Base-by-base conservation (phyloP, 176 grass and related monocot genomes). In the Oryza australiensis region DNA sequence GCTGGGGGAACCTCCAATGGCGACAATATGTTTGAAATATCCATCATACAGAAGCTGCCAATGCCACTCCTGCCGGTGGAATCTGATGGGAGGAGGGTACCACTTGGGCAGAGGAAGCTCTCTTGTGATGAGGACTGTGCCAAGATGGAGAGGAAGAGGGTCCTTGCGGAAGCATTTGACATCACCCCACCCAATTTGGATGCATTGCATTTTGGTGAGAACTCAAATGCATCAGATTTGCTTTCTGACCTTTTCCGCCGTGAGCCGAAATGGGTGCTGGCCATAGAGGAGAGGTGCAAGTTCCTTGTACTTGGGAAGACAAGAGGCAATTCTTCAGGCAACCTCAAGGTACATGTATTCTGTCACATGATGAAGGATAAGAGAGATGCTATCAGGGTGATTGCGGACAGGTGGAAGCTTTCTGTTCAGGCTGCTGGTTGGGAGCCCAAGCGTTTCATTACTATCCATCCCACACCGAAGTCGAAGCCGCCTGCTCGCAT, bases 401-500 rank as follows among this genome's bases (percentile, higher is more conserved):
- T 98, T 78, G 96, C 93, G 34, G 96, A 93, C 20, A 89, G 96
- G 82, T 98, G 96, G 96, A 98, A 98, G 77, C 90, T 98, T 70
- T 82, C 88, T 84, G 79, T 98, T 53, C 87, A 95, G 80, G 33
- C 77, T 5, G 88, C 91, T 80, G 90, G 90, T n/a, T 93, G 89
- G 82, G 95, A 98, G 30, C 95, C 95, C 37, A 98, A 91, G 77
- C 66, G 92, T 55, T 98, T 98, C 80, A 27, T 98, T 67, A 92
- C 90, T 12, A 75, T 93, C 66, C 92, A 95, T 88, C 90, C 83
- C 55, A 98, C 92, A 53, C 84, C 93, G 5, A 98, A 98, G 62
- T 98, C 96, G 0, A 98, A 89, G 66, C 55, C 77, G 0, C 96
- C 96, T 30, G 84, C 91, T 67, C 86, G 93, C 76, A 94, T 98